These are phyloP conservation scores for Paecilomyces dactylethromorphus DNA, from an alignment of 2,329 filamentous ascomycete species.

Conservation along the genomic window DNA sequence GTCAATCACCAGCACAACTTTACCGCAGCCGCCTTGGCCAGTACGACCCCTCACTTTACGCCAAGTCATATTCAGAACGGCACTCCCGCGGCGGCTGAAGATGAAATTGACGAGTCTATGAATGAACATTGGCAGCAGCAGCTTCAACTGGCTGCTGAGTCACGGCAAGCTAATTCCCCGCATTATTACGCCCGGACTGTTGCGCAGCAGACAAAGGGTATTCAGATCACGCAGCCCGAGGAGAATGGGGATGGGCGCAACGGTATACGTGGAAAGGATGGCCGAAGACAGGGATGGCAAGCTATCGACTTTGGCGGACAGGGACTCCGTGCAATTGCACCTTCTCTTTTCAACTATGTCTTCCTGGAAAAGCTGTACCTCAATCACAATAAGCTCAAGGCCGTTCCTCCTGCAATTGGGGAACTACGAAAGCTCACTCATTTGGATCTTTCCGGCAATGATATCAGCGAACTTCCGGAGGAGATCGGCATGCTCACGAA, in stretches of 20 bases:
- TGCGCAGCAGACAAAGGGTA: conserved; percentile 41
- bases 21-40: conserved; percentile 39
- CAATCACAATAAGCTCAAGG: conserved; percentile 81
- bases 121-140: conserved; percentile 83
- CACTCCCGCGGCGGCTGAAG: conserved; percentile 49
- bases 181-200: conserved; percentile 59
- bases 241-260: conserved; percentile 53
- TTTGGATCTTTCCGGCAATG: conserved; percentile 84
- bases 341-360: conserved; percentile 74
- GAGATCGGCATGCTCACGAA: conserved; percentile 97
- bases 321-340: conserved; percentile 74
- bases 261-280: conserved; percentile 55
- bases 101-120: conserved; percentile 51
- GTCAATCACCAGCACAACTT: conserved; percentile 46
- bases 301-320: conserved; percentile 95
- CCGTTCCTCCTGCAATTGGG: conserved; percentile 75
- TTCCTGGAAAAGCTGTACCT: conserved; percentile 92
- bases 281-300: conserved; percentile 72
- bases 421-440: conserved; percentile 72
- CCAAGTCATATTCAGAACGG: conserved; percentile 55
- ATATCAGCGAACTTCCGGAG: conserved; percentile 71
- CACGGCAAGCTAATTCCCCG: conserved; percentile 61
- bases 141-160: conserved; percentile 69
- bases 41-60: conserved; percentile 51
- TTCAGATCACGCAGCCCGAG: conserved; percentile 40